phyloP scores from a whole-genome alignment of 176 grass and related monocot species.

The Phragmites australis region DNA sequence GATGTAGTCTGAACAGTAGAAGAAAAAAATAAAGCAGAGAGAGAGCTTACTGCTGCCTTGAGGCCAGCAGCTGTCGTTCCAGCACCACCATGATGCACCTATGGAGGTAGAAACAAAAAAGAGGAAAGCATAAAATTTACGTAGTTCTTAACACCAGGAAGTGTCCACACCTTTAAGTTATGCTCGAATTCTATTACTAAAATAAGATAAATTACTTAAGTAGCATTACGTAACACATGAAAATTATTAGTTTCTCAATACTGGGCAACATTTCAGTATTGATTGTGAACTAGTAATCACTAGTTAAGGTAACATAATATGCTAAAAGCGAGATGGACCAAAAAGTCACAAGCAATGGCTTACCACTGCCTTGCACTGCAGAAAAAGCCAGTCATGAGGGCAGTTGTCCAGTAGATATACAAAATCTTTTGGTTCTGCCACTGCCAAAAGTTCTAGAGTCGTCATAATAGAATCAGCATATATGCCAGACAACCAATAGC shows the following conservation, averaged over 20 bases:
- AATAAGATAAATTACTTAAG: background rate
- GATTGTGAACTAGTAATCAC: background rate
- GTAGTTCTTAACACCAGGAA: background rate
- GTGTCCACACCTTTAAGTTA: background rate
- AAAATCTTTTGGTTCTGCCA: slow-evolving; percentile 80
- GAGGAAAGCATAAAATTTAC: background rate
- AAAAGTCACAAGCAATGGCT: slow-evolving; percentile 5
- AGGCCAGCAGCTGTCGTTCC: slow-evolving; percentile 96
- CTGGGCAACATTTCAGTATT: background rate
- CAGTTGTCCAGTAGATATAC: slow-evolving; percentile 89
- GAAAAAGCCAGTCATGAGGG: slow-evolving; percentile 96
- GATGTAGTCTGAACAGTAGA: background rate
- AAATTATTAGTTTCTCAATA: no score
- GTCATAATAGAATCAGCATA: slow-evolving; percentile 33
- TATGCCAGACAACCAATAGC: slow-evolving; percentile 9
- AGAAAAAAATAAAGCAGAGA: no score
- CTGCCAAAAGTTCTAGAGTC: slow-evolving; percentile 41
- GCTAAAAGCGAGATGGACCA: background rate
- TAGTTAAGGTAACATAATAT: background rate
- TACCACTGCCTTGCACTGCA: slow-evolving; percentile 95
- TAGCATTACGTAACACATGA: background rate
- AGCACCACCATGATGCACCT: slow-evolving; percentile 99
- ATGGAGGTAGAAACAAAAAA: slow-evolving; percentile 18
- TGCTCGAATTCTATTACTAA: background rate
- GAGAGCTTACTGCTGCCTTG: slow-evolving; percentile 71